phyloP scores from a whole-genome alignment of 2,329 filamentous ascomycete species.

The Hyphodiscus sp. region DNA sequence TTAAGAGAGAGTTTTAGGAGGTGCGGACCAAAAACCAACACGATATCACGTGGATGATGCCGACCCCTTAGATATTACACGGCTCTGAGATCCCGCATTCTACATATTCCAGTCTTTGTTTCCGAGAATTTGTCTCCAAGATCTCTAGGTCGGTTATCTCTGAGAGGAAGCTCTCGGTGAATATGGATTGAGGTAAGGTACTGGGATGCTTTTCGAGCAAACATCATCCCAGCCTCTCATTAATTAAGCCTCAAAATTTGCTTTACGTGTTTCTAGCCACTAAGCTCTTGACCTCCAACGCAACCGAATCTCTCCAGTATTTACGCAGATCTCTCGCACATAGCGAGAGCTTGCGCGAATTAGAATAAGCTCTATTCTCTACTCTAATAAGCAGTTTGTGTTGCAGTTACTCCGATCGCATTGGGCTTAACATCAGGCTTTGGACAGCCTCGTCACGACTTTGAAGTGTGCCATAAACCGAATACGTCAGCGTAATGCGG shows the following conservation, averaged over 20 bases:
- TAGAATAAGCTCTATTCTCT: not conserved
- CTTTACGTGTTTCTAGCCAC: not conserved
- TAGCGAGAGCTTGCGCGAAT: too few relatives aligned
- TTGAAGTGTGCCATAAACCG: not conserved
- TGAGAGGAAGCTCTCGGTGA: too few relatives aligned
- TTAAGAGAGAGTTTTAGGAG: not conserved
- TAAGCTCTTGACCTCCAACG: not conserved
- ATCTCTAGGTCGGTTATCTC: too few relatives aligned
- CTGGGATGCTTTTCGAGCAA: too few relatives aligned
- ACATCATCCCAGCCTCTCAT: not conserved
- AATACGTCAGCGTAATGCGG: slow-evolving; percentile 33
- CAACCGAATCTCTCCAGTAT: not conserved
- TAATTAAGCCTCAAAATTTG: not conserved
- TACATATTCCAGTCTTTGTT: not conserved
- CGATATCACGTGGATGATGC: not conserved
- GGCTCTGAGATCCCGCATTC: not conserved
- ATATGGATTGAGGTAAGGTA: too few relatives aligned
- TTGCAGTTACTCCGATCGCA: not conserved
- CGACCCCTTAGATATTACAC: not conserved
- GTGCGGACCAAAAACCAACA: not conserved
- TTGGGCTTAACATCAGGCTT: not conserved
- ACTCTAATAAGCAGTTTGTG: not conserved
- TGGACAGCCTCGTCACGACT: not conserved
- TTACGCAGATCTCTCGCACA: too few relatives aligned
- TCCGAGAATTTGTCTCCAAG: too few relatives aligned